Base-by-base conservation (phyloP, 2,329 filamentous ascomycete species). In the Scedosporium boydii region DNA sequence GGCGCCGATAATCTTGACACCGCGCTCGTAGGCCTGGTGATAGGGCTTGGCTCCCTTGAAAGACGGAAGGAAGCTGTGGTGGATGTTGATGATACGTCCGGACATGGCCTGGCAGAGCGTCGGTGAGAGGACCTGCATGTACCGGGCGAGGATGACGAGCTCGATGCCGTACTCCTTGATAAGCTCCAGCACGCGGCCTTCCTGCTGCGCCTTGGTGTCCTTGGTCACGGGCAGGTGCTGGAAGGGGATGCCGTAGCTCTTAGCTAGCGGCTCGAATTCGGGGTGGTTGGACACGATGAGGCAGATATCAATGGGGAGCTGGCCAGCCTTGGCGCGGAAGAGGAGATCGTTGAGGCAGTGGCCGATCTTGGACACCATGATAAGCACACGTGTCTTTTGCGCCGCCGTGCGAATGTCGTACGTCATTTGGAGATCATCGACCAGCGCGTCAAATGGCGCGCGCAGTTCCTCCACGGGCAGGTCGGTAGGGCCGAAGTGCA, bases 21-120 rank as follows among this genome's bases (percentile, higher is more conserved):
- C 90, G 29, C 90, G 84, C 66, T 93, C 90, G 71, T 89, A 93
- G 6, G 90, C 90, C 79, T 95, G 90, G 75, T 93, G 90, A 76
- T 95, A 95, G 3, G 90, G 90, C 76, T 91, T 91, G 34, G 90
- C 90, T 65, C 90, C 90, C 81, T 95, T 95, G 84, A 95, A 95
- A 9, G 83, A 87, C 0, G 90, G 90, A 80, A 95, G 74, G 83
- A 95, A 95, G 68, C 84, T 88, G 78, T 95, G 90, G 77, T 95
- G 90, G 75, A 95, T 93, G 78, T 95, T 95, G 87, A 95, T 93
- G 77, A 95, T 95, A 72, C 77, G 87, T 63, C 90, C 90, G 59
- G 86, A 91, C 70, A 79, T 80, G 83, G 91, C 93, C 18, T 89
- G 90, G 0, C 78, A 95, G 29, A 75, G 81, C 1, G 84, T 87